These are phyloP conservation scores for Leptographium radiaticola DNA, from an alignment of 2,329 filamentous ascomycete species.

Conservation along the genomic window DNA sequence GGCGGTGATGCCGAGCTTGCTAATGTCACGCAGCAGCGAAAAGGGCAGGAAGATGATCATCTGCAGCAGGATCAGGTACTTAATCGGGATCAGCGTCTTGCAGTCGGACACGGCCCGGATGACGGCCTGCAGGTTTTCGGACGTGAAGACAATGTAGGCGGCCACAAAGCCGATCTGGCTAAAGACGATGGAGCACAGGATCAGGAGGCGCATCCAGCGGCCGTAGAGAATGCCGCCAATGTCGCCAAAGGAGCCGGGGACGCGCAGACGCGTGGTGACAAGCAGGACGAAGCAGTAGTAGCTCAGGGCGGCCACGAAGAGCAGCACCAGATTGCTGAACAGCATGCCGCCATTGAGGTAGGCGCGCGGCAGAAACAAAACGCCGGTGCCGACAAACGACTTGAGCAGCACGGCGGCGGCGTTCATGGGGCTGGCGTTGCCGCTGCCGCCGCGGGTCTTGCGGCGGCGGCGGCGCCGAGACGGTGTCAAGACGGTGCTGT, in stretches of 20 bases:
- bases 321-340: constrained; percentile 85
- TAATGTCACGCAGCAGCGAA: constrained; percentile 88
- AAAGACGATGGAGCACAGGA: constrained; percentile 83
- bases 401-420: constrained; percentile 82
- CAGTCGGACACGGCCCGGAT: constrained; percentile 85
- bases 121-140: constrained; percentile 90
- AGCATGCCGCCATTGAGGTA: constrained; percentile 96
- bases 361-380: constrained; percentile 82
- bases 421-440: constrained; percentile 65
- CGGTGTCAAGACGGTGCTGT: constrained; percentile 71
- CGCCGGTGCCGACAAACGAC: constrained; percentile 94
- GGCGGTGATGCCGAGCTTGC: constrained; percentile 91
- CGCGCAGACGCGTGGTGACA: constrained; percentile 69
- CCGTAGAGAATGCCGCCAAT: constrained; percentile 90
- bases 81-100: constrained; percentile 71
- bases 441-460: constrained; percentile 58
- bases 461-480: constrained; percentile 61
- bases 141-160: constrained; percentile 93
- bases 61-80: constrained; percentile 84
- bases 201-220: constrained; percentile 75
- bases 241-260: constrained; percentile 94
- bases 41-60: constrained; percentile 92
- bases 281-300: constrained; percentile 97
- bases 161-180: constrained; percentile 92
- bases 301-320: constrained; percentile 72